A percentile compares a stretch with the other conserved stretches of the same genome.
phyloP scores from a whole-genome alignment of 495 filamentous ascomycete species.

The Chlorociboria aeruginascens region DNA sequence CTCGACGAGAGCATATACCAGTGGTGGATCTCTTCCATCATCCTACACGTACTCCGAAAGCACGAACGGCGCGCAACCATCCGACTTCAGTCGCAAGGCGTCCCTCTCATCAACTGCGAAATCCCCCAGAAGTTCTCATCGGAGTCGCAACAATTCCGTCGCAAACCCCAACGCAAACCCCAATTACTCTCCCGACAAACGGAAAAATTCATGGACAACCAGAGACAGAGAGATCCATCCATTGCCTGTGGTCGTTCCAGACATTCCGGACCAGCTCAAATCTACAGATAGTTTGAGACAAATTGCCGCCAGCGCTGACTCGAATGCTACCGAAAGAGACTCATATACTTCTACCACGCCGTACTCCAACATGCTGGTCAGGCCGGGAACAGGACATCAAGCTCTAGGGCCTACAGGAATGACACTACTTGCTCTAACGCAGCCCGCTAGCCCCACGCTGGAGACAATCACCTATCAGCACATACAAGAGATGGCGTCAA shows the following conservation, averaged over 20 bases:
- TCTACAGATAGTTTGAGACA: slow-evolving; percentile 6
- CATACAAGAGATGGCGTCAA: slow-evolving; percentile 79
- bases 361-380: slow-evolving; percentile 17
- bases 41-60: neutral
- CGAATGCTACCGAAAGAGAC: slow-evolving; percentile 1
- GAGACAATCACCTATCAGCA: slow-evolving; percentile 52
- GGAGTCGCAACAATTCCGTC: slow-evolving; percentile 9
- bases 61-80: neutral
- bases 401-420: slow-evolving; percentile 4
- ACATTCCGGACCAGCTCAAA: neutral
- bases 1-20: slow-evolving; percentile 12
- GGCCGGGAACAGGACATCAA: slow-evolving; percentile 13
- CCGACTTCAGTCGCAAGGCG: slow-evolving; percentile 8
- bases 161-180: neutral
- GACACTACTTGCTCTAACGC: neutral
- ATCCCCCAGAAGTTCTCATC: slow-evolving; percentile 5
- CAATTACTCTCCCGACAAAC: slow-evolving; percentile 1
- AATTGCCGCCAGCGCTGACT: slow-evolving; percentile 1
- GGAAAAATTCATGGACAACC: neutral
- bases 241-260: neutral
- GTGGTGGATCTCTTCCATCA: slow-evolving; percentile 7
- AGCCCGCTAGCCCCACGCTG: slow-evolving; percentile 49
- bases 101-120: slow-evolving; percentile 7
- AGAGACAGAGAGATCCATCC: neutral
- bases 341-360: slow-evolving; percentile 11